Conservation (phyloP, 2,329 filamentous ascomycete genomes). For the Alternaria gaisen region DNA sequence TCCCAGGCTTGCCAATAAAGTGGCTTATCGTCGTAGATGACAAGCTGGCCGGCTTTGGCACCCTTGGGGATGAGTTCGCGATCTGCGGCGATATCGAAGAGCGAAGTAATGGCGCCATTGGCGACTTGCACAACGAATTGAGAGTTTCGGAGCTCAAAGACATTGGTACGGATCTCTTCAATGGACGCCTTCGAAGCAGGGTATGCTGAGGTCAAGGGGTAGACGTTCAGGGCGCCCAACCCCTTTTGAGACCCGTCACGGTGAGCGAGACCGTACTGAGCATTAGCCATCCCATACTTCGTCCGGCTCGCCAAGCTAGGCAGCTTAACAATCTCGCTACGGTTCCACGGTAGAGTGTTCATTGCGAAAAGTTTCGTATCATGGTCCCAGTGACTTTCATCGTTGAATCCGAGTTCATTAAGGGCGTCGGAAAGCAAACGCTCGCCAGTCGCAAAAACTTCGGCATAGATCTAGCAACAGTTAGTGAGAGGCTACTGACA, state of each 20-base stretch:
- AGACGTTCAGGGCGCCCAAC: slow-evolving; percentile 54
- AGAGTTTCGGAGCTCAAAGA: slow-evolving; percentile 82
- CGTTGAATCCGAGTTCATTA: slow-evolving; percentile 69
- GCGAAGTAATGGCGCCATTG: slow-evolving; percentile 80
- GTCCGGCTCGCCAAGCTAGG: slow-evolving; percentile 51
- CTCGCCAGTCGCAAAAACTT: slow-evolving; percentile 80
- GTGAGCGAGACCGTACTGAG: slow-evolving; percentile 52
- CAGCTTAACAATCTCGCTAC: slow-evolving; percentile 75
- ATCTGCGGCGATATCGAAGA: slow-evolving; percentile 76
- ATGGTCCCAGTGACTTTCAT: slow-evolving; percentile 53
- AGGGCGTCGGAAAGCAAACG: slow-evolving; percentile 76
- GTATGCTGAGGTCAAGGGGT: slow-evolving; percentile 36
- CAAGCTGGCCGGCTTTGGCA: slow-evolving; percentile 85
- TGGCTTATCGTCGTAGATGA: slow-evolving; percentile 96
- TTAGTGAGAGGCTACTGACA: slow-evolving; percentile 26
- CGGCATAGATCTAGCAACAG: slow-evolving; percentile 70
- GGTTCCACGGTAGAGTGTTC: slow-evolving; percentile 88
- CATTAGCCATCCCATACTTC: slow-evolving; percentile 32
- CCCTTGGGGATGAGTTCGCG: slow-evolving; percentile 79
- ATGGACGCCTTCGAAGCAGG: slow-evolving; percentile 54
- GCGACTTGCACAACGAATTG: slow-evolving; percentile 77
- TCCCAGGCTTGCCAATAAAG: slow-evolving; percentile 99
- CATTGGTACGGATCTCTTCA: slow-evolving; percentile 63
- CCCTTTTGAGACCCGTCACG: slow-evolving; percentile 44
- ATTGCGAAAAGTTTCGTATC: slow-evolving; percentile 67